A percentile compares a stretch with the other conserved stretches of the same genome.
These are phyloP conservation scores for Syzygium syzygioides DNA, from an alignment of 441 rosid species.

Conservation along the genomic window DNA sequence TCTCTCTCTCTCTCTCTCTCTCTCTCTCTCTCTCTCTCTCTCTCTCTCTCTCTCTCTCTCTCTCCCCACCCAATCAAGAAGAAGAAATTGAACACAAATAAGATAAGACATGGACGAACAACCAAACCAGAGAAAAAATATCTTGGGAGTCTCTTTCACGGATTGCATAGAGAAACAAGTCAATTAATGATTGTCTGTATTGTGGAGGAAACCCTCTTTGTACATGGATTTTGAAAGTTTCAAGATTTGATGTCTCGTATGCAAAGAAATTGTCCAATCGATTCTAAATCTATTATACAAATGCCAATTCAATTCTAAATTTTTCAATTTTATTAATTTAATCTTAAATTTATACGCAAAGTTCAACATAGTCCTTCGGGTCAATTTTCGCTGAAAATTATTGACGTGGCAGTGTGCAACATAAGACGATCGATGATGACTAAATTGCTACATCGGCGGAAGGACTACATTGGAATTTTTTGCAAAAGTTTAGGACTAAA, in stretches of 20 bases:
- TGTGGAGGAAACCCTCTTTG: neutral
- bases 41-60: too few relatives aligned
- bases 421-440: neutral
- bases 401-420: neutral
- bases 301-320: neutral
- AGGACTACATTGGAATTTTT: neutral
- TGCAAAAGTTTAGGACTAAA: neutral
- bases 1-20: neutral
- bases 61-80: neutral
- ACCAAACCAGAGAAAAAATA: neutral
- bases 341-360: neutral
- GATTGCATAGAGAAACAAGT: neutral
- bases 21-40: too few relatives aligned
- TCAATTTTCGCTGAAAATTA: neutral
- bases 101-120: neutral
- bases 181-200: neutral
- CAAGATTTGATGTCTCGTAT: neutral
- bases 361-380: neutral
- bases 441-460: fast-evolving
- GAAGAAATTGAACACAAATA: neutral
- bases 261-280: neutral
- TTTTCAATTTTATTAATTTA: neutral
- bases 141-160: neutral
- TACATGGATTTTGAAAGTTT: neutral
- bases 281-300: neutral